phyloP scores from a whole-genome alignment of 352 stramenopile species.

The Phytophthora uliginosa region DNA sequence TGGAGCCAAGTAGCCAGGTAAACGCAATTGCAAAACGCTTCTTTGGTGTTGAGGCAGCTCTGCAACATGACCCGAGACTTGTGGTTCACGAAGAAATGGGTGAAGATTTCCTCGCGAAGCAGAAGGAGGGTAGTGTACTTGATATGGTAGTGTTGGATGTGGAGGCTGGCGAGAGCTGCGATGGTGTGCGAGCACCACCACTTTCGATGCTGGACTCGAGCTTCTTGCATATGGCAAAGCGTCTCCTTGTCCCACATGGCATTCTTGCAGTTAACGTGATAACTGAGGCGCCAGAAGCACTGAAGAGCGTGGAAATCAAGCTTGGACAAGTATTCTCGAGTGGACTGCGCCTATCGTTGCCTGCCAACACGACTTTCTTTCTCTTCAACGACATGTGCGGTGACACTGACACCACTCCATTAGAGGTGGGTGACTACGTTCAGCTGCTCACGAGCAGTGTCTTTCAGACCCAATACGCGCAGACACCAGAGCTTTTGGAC shows the following conservation, averaged over 20 bases:
- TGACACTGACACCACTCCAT: not conserved
- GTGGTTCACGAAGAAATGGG: constrained; percentile 52
- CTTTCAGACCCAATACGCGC: constrained; percentile 39
- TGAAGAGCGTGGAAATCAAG: constrained; percentile 35
- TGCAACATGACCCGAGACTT: constrained; percentile 37
- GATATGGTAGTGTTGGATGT: constrained; percentile 78
- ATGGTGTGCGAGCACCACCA: constrained; percentile 53
- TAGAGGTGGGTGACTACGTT: constrained; percentile 16
- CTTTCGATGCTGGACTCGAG: constrained; percentile 46
- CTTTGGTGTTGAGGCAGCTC: constrained; percentile 48
- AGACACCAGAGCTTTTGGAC: constrained; percentile 36
- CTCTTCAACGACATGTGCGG: constrained; percentile 39
- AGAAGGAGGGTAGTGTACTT: constrained; percentile 24
- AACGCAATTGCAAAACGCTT: constrained; percentile 54
- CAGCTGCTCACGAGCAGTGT: constrained; percentile 15
- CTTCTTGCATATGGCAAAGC: constrained; percentile 46
- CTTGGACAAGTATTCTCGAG: constrained; percentile 41
- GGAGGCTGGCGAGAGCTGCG: constrained; percentile 52
- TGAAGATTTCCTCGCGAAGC: constrained; percentile 51
- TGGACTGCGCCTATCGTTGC: constrained; percentile 42
- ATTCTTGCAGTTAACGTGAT: constrained; percentile 77
- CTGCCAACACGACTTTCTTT: constrained; percentile 54
- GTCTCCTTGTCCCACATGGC: constrained; percentile 39
- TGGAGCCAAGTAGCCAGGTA: constrained; percentile 64
- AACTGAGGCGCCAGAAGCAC: constrained; percentile 41